phyloP scores from a whole-genome alignment of 2,329 filamentous ascomycete species.

The Colletotrichum falcatum region DNA sequence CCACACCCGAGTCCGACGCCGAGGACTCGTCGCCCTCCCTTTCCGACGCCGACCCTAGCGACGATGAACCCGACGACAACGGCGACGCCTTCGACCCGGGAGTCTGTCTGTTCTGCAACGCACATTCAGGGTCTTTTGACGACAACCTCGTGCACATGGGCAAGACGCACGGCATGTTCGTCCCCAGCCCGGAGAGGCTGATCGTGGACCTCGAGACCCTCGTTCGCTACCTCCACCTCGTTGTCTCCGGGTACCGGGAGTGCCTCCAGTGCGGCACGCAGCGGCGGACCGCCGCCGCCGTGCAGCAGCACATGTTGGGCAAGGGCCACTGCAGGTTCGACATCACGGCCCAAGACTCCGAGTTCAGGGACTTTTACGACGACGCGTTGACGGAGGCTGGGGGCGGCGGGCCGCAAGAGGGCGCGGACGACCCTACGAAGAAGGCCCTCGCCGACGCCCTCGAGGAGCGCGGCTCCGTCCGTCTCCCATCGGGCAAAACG shows the following conservation, averaged over 20 bases:
- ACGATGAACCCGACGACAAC: neutral
- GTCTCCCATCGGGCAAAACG: constrained; percentile 52
- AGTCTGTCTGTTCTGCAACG: constrained; percentile 59
- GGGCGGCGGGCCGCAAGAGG: neutral
- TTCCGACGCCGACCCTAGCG: constrained; percentile 7
- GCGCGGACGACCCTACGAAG: neutral
- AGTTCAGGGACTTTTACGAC: constrained; percentile 58
- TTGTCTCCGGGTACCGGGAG: constrained; percentile 61
- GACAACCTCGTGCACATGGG: constrained; percentile 62
- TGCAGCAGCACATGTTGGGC: constrained; percentile 63
- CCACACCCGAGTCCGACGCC: neutral
- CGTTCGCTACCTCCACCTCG: constrained; percentile 59
- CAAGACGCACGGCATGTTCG: constrained; percentile 58
- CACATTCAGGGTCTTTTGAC: constrained; percentile 47
- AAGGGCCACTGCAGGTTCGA: constrained; percentile 62
- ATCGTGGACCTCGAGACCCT: constrained; percentile 60
- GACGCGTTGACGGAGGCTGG: constrained; percentile 33
- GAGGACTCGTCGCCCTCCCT: constrained; percentile 21
- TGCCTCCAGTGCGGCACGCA: constrained; percentile 63
- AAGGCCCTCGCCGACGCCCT: constrained; percentile 19
- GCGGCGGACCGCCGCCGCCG: constrained; percentile 56
- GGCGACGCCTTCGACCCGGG: constrained; percentile 43
- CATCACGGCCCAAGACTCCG: constrained; percentile 49
- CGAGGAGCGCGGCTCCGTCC: constrained; percentile 47
- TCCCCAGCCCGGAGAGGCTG: constrained; percentile 55